These are phyloP conservation scores for Paramarasmius palmivorus DNA, from an alignment of 1,284 basidiomycete species.

Conservation along the genomic window DNA sequence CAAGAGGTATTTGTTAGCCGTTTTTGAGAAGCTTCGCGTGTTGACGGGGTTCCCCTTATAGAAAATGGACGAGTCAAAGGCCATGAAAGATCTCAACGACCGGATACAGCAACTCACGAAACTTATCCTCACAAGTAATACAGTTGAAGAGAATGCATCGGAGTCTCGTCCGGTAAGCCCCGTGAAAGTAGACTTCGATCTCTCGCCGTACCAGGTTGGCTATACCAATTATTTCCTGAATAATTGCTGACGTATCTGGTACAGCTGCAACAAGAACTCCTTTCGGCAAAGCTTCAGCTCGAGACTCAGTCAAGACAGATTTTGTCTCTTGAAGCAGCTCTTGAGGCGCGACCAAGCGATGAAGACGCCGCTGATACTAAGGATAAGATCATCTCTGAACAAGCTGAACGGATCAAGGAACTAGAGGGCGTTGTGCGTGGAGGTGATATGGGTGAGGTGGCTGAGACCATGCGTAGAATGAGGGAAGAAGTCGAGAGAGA, in stretches of 20 bases:
- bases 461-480: slow-evolving; percentile 38
- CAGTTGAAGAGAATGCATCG: slow-evolving; percentile 56
- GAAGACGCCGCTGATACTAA: slow-evolving; percentile 69
- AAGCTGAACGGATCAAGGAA: slow-evolving; percentile 68
- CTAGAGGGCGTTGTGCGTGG: slow-evolving; percentile 62
- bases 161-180: slow-evolving; percentile 79
- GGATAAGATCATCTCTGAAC: slow-evolving; percentile 67
- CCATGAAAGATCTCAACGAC: slow-evolving; percentile 78
- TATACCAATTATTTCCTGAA: background rate
- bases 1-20: slow-evolving; percentile 54
- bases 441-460: slow-evolving; percentile 58
- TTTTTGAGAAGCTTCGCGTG: background rate
- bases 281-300: slow-evolving; percentile 70
- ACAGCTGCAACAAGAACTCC: slow-evolving; percentile 86
- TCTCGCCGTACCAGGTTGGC: slow-evolving; percentile 76
- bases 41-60: slow-evolving; percentile 24
- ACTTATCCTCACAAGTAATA: slow-evolving; percentile 84
- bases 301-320: slow-evolving; percentile 81
- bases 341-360: slow-evolving; percentile 52
- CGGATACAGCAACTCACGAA: slow-evolving; percentile 85
- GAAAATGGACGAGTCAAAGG: slow-evolving; percentile 78
- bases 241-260: background rate
- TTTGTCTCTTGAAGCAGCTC: slow-evolving; percentile 72
- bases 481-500: slow-evolving; percentile 66
- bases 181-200: slow-evolving; percentile 82